These are phyloP conservation scores for Inonotus hispidus DNA, from an alignment of 1,284 basidiomycete species.

Conservation along the genomic window DNA sequence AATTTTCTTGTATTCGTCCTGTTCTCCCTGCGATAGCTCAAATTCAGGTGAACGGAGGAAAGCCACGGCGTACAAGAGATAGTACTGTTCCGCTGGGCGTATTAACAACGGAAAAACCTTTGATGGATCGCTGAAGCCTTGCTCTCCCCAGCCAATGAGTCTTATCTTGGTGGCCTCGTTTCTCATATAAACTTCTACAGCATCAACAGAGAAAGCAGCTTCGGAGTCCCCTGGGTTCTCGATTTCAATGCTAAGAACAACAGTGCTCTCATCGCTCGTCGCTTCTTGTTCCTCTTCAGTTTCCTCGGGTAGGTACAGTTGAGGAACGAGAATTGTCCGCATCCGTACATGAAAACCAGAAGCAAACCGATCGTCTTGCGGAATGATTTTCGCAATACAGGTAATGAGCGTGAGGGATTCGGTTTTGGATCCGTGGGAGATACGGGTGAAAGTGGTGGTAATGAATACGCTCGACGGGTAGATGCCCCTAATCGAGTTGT, in stretches of 20 bases:
- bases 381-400: conserved; percentile 78
- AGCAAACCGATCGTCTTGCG: conserved; percentile 69
- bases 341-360: conserved; percentile 84
- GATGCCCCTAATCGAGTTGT: conserved; percentile 59
- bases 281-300: conserved; percentile 45
- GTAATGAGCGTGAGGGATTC: conserved; percentile 39
- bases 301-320: conserved; percentile 51
- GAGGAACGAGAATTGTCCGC: conserved; percentile 83
- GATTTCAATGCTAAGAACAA: conserved; percentile 82
- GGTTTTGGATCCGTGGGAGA: conserved; percentile 36
- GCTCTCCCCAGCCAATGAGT: conserved; percentile 64
- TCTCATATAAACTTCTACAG: conserved; percentile 65
- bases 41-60: conserved; percentile 58
- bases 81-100: conserved; percentile 71
- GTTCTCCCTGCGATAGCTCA: conserved; percentile 17
- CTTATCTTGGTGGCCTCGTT: conserved; percentile 69
- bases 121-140: conserved; percentile 33
- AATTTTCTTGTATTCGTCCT: conserved; percentile 56
- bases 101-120: conserved; percentile 69
- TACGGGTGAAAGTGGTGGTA: conserved; percentile 44
- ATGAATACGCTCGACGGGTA: conserved; percentile 58
- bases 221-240: conserved; percentile 66
- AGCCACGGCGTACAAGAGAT: conserved; percentile 79
- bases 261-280: conserved; percentile 73
- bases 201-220: conserved; percentile 67